Evolutionary conservation across 1,139 yeast species (phyloP).

Genomic region (Pichia sp.): DNA sequence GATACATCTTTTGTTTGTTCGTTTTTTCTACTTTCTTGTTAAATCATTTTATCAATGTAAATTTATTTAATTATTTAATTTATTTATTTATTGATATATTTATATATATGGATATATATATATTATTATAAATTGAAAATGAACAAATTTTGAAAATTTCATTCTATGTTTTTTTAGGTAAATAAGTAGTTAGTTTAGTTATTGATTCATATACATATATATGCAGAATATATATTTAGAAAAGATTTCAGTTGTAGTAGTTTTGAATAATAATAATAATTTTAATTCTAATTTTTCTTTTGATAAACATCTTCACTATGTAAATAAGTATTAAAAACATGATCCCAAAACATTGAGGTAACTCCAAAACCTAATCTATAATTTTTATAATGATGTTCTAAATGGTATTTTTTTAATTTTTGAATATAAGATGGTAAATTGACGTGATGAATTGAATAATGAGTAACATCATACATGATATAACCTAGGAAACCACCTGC

Average conservation of each 20-base stretch:
- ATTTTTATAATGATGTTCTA: slow-evolving; percentile 96
- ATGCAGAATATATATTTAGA: too few relatives aligned
- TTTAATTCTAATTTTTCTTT: slow-evolving; percentile 24
- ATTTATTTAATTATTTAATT: too few relatives aligned
- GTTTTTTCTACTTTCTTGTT: too few relatives aligned
- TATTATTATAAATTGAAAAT: too few relatives aligned
- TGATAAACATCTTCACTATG: slow-evolving; percentile 30
- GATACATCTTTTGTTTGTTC: too few relatives aligned
- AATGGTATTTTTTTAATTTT: slow-evolving; percentile 77
- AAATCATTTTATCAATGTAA: too few relatives aligned
- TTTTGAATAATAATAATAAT: background rate
- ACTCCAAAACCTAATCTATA: slow-evolving; percentile 97
- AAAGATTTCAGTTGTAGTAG: background rate
- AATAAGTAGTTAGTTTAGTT: too few relatives aligned
- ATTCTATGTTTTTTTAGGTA: too few relatives aligned
- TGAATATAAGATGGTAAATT: slow-evolving; percentile 71
- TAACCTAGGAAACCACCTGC: slow-evolving; percentile 96
- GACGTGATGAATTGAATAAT: slow-evolving; percentile 83
- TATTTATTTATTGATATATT: too few relatives aligned
- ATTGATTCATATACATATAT: too few relatives aligned
- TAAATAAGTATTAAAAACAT: slow-evolving; percentile 69
- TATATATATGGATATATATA: too few relatives aligned
- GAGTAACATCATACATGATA: slow-evolving; percentile 84
- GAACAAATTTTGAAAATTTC: too few relatives aligned
- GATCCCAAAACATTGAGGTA: slow-evolving; percentile 90